Evolutionary conservation across 2,329 filamentous ascomycete species (phyloP).

Genomic region (Aurifilum marmelostoma): DNA sequence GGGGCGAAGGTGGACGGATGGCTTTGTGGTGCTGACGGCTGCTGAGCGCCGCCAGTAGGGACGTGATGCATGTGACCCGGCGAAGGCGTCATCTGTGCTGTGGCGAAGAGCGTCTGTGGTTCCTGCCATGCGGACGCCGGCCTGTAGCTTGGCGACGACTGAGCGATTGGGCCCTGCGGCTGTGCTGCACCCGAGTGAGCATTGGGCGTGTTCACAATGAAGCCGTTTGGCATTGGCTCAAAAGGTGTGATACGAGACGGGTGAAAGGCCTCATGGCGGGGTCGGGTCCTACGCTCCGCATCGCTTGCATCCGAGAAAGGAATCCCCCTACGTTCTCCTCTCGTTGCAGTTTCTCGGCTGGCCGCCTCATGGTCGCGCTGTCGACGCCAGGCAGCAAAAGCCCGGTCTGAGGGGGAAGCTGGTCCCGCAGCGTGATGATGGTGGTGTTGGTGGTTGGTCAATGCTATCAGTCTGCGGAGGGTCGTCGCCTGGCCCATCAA

Average conservation of each 20-base stretch:
- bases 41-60: not conserved
- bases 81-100: not conserved
- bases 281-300: conserved; percentile 38
- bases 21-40: not conserved
- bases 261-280: conserved; percentile 36
- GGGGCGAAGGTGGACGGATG: not conserved
- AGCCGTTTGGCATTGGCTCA: conserved; percentile 34
- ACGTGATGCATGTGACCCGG: not conserved
- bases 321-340: not conserved
- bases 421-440: not conserved
- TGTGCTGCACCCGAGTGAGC: conserved; percentile 9
- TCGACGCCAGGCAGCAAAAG: not conserved
- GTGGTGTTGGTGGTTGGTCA: not conserved
- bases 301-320: conserved; percentile 32
- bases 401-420: not conserved
- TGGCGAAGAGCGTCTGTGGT: no score
- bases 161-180: conserved; percentile 19
- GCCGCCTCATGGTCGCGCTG: not conserved
- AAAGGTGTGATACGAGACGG: not conserved
- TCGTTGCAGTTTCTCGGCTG: not conserved
- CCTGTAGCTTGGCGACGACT: conserved; percentile 2
- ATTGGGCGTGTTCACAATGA: conserved; percentile 23
- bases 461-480: not conserved
- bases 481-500: not conserved
- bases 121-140: not conserved